Conservation (phyloP, 2,329 filamentous ascomycete genomes). For the Harringtonia lauricola region DNA sequence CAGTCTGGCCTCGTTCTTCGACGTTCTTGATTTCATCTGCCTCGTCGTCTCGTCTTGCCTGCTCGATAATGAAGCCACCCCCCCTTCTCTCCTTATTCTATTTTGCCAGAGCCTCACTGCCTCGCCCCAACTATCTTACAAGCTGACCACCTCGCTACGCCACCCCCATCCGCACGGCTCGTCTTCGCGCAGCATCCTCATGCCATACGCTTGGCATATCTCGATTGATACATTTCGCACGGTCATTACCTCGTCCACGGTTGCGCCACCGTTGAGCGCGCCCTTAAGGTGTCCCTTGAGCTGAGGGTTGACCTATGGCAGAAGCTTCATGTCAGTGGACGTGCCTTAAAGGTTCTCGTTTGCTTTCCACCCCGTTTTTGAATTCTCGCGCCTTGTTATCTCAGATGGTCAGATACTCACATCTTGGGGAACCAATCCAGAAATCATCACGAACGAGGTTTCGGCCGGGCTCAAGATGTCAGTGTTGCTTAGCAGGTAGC, state of each 20-base stretch:
- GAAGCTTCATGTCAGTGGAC: background rate
- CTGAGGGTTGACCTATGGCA: constrained; percentile 34
- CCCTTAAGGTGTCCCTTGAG: constrained; percentile 41
- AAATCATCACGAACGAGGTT: constrained; percentile 39
- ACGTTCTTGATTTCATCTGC: too few relatives aligned
- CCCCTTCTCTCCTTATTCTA: too few relatives aligned
- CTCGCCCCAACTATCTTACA: constrained; percentile 16
- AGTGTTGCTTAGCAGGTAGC: constrained; percentile 35
- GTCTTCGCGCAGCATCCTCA: constrained; percentile 25
- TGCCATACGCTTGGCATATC: constrained; percentile 35
- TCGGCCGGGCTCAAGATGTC: constrained; percentile 32
- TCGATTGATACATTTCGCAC: constrained; percentile 32
- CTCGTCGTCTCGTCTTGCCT: too few relatives aligned
- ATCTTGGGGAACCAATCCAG: constrained; percentile 39
- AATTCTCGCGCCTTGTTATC: too few relatives aligned
- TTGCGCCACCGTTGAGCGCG: constrained; percentile 37
- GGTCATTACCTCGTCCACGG: constrained; percentile 34
- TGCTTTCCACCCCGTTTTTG: background rate
- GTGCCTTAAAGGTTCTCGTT: background rate
- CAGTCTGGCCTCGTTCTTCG: too few relatives aligned
- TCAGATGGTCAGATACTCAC: too few relatives aligned
- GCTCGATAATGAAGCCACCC: too few relatives aligned
- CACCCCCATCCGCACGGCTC: constrained; percentile 32
- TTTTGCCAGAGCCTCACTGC: too few relatives aligned
- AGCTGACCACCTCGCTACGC: constrained; percentile 30